These are phyloP conservation scores for Apium graveolens DNA, from an alignment of 129 eudicot species.

Conservation along the genomic window DNA sequence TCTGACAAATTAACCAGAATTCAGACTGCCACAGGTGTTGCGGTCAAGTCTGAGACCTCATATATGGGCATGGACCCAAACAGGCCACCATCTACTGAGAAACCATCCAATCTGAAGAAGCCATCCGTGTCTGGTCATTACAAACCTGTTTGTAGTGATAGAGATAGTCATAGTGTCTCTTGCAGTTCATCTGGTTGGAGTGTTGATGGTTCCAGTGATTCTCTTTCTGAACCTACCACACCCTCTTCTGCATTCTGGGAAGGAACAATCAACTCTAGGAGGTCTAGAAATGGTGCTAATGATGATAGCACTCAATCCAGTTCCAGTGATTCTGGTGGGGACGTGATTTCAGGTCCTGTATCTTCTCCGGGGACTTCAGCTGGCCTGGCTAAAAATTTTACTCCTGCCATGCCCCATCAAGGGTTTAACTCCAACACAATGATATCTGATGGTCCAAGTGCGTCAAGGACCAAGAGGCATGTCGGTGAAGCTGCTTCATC, in stretches of 20 bases:
- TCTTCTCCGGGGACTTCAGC: constrained; percentile 10
- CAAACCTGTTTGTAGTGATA: constrained; percentile 21
- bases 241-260: constrained; percentile 49
- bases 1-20: constrained; percentile 13
- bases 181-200: constrained; percentile 30
- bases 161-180: constrained; percentile 19
- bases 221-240: constrained; percentile 35
- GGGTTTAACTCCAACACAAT: constrained; percentile 11
- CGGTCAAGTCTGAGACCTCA: constrained; percentile 20
- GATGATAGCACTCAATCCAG: constrained; percentile 21
- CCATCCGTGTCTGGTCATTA: constrained; percentile 12
- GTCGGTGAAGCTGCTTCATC: constrained; percentile 6
- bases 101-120: constrained; percentile 8
- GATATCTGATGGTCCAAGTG: constrained; percentile 13
- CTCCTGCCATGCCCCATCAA: neutral
- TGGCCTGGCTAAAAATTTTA: neutral
- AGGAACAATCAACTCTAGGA: constrained; percentile 29
- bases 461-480: constrained; percentile 24
- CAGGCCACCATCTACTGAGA: constrained; percentile 22
- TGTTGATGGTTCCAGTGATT: constrained; percentile 29
- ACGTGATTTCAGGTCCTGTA: constrained; percentile 11
- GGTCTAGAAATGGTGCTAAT: constrained; percentile 19
- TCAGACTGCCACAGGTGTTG: constrained; percentile 7
- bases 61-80: neutral
- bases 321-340: constrained; percentile 21